Conservation (phyloP, 768 basidiomycete genomes). For the Rhizopogon vulgaris region DNA sequence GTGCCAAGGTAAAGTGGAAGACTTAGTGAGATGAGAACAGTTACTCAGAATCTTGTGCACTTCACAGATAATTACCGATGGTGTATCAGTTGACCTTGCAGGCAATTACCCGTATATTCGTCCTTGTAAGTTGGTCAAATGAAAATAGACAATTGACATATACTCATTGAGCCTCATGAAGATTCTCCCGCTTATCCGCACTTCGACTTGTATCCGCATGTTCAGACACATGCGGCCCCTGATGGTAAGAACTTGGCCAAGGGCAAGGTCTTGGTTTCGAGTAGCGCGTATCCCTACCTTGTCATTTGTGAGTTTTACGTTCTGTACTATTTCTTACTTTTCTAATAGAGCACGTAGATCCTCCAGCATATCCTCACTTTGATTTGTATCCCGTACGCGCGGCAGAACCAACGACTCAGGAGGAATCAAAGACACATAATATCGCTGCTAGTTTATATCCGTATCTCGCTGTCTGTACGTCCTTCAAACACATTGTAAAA, state of each 20-base stretch:
- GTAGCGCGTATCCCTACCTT: conserved; percentile 10
- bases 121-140: conserved; percentile 4
- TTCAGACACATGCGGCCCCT: not conserved
- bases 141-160: not conserved
- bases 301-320: conserved; percentile 8
- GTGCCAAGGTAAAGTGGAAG: not conserved
- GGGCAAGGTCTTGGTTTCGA: not conserved
- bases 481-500: not conserved
- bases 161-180: conserved; percentile 1
- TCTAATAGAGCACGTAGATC: conserved; percentile 7
- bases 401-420: not conserved
- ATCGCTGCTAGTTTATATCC: conserved; percentile 1
- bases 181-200: conserved; percentile 21
- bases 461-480: conserved; percentile 3
- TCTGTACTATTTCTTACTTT: not conserved
- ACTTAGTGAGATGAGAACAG: not conserved
- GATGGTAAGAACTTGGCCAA: not conserved
- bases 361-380: conserved; percentile 12
- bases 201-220: conserved; percentile 28
- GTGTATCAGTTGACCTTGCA: not conserved
- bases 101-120: not conserved
- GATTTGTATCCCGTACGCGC: conserved; percentile 6
- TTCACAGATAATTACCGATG: not conserved
- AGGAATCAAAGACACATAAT: not conserved
- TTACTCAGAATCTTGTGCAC: not conserved